These are phyloP conservation scores for Candida oleophila DNA, from an alignment of 805 yeast species.

Conservation along the genomic window DNA sequence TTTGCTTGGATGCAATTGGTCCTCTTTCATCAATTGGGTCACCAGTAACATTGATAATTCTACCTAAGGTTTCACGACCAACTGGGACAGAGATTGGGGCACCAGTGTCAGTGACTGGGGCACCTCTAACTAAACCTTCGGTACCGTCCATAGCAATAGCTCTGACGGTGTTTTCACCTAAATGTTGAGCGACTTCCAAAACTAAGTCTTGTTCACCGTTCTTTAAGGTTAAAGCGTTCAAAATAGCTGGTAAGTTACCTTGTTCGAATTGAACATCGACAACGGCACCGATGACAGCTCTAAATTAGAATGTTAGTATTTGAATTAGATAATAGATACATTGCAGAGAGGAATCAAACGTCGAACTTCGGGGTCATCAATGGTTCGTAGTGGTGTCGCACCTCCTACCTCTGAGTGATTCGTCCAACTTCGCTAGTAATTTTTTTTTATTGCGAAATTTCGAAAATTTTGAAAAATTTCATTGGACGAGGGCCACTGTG, in stretches of 20 bases:
- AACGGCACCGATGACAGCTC: conserved; percentile 99
- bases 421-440: not conserved
- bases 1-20: conserved; percentile 88
- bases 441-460: not conserved
- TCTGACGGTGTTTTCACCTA: conserved; percentile 99
- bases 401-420: too few species aligned
- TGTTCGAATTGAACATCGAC: conserved; percentile 99
- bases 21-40: conserved; percentile 99
- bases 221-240: conserved; percentile 92
- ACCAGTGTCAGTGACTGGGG: conserved; percentile 89
- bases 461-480: conserved; percentile 19
- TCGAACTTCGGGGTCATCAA: too few species aligned
- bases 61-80: conserved; percentile 98
- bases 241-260: conserved; percentile 94
- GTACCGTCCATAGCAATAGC: conserved; percentile 99
- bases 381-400: too few species aligned
- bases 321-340: not conserved
- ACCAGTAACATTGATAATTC: conserved; percentile 97
- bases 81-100: conserved; percentile 99
- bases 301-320: conserved; percentile 38
- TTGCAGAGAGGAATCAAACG: not conserved
- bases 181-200: conserved; percentile 98
- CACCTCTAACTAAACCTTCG: conserved; percentile 99
- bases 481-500: conserved; percentile 21
- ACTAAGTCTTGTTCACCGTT: conserved; percentile 77